These are phyloP conservation scores for Xanthoparmelia taractica DNA, from an alignment of 495 filamentous ascomycete species.

Conservation along the genomic window DNA sequence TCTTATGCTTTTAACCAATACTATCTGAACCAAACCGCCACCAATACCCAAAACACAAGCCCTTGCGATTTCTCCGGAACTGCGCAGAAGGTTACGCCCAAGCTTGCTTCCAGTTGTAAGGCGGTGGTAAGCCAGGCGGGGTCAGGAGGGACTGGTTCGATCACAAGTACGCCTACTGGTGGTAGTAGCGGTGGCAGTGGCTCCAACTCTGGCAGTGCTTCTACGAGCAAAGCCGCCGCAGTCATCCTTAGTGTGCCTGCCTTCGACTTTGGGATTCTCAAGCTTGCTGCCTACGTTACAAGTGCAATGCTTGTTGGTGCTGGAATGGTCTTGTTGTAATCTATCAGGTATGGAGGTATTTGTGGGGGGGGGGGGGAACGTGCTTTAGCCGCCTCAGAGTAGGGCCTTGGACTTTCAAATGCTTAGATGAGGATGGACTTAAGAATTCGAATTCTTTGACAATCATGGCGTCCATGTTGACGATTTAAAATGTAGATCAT, in stretches of 20 bases:
- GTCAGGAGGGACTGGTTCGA: constrained; percentile 54
- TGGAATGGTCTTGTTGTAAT: constrained; percentile 66
- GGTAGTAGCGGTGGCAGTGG: constrained; percentile 33
- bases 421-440: not conserved
- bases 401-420: not conserved
- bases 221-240: constrained; percentile 39
- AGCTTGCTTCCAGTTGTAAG: constrained; percentile 38
- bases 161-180: constrained; percentile 47
- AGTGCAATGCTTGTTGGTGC: constrained; percentile 60
- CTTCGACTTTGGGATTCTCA: constrained; percentile 56
- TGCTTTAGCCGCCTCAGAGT: not conserved
- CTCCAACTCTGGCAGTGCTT: constrained; percentile 34
- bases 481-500: not conserved
- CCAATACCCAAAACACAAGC: constrained; percentile 32
- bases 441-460: not conserved
- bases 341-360: not conserved
- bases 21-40: constrained; percentile 54
- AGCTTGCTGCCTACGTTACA: constrained; percentile 59
- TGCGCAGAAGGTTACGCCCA: constrained; percentile 44
- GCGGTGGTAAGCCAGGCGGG: constrained; percentile 54
- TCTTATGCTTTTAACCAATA: constrained; percentile 76
- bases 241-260: constrained; percentile 42
- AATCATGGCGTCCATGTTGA: not conserved
- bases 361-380: not conserved
- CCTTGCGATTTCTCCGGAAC: constrained; percentile 75